Percentiles rank a stretch among this genome's conserved stretches.
Evolutionary conservation across 2,329 filamentous ascomycete genomes (phyloP).

Genomic region (Claviceps sp.): DNA sequence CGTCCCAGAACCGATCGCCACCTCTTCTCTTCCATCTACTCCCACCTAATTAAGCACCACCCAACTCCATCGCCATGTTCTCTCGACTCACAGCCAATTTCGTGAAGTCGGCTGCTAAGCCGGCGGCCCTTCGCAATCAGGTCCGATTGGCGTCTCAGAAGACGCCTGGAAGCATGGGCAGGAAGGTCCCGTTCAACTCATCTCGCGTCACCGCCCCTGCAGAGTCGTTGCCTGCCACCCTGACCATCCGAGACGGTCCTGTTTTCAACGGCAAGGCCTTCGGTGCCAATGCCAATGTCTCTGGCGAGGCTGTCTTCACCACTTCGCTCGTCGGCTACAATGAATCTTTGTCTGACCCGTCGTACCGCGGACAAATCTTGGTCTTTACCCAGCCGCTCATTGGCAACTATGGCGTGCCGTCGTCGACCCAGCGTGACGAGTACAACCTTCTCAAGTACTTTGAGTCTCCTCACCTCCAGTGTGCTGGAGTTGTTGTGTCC

Average conservation of each 20-base stretch:
- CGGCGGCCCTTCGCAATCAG: constrained; percentile 27
- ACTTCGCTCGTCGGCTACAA: constrained; percentile 96
- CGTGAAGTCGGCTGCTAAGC: constrained; percentile 37
- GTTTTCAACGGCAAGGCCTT: constrained; percentile 96
- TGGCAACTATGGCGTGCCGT: constrained; percentile 95
- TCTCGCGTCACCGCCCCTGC: constrained; percentile 50
- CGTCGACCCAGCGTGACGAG: constrained; percentile 70
- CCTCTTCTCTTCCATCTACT: background rate
- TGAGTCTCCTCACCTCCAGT: constrained; percentile 95
- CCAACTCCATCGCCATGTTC: constrained; percentile 37
- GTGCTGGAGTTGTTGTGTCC: constrained; percentile 86
- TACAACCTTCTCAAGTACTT: constrained; percentile 94
- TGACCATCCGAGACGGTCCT: constrained; percentile 92
- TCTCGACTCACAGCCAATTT: constrained; percentile 39
- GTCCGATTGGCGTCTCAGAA: constrained; percentile 23
- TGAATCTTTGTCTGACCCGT: constrained; percentile 82
- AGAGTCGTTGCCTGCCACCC: constrained; percentile 53
- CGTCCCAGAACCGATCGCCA: background rate
- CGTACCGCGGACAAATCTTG: constrained; percentile 83
- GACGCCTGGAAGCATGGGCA: constrained; percentile 51
- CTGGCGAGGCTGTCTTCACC: constrained; percentile 96
- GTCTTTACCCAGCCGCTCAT: constrained; percentile 93
- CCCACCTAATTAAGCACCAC: background rate
- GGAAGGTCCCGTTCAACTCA: constrained; percentile 48
- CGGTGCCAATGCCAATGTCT: constrained; percentile 91